Conservation (phyloP, 306 rosid genomes). For the apple (Malus domestica) region DNA sequence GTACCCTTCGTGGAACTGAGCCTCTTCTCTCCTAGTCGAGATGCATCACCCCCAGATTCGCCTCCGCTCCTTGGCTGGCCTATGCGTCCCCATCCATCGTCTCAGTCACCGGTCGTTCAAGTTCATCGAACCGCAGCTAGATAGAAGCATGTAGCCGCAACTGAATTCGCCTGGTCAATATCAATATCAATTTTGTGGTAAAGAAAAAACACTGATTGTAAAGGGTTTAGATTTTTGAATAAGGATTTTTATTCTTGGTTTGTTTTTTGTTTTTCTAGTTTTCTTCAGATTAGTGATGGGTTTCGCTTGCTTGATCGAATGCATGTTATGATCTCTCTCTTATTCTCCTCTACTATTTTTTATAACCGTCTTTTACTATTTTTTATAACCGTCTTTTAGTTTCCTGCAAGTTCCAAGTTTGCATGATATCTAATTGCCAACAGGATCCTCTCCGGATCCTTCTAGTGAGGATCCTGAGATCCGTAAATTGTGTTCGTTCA, state of each 20-base stretch:
- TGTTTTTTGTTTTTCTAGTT: conserved; percentile 50
- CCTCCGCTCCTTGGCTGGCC: conserved; percentile 92
- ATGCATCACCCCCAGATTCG: conserved; percentile 64
- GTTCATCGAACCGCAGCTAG: conserved; percentile 27
- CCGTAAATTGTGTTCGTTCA: too few species aligned
- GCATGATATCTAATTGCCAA: neutral
- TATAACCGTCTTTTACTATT: neutral
- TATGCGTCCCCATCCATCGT: conserved; percentile 41
- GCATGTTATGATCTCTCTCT: neutral
- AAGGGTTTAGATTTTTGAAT: conserved; percentile 65
- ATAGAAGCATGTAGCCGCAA: conserved; percentile 26
- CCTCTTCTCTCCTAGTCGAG: conserved; percentile 79
- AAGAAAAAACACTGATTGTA: conserved; percentile 72
- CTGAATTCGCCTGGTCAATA: conserved; percentile 30
- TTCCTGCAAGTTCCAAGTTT: neutral
- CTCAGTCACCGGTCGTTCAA: conserved; percentile 11
- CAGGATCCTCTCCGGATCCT: too few species aligned
- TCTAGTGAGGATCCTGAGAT: too few species aligned
- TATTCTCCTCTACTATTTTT: neutral
- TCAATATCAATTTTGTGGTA: conserved; percentile 75
- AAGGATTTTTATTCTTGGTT: conserved; percentile 47
- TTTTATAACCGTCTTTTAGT: neutral
- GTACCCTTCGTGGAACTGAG: conserved; percentile 84
- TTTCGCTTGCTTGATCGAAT: conserved; percentile 34
- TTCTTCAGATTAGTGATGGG: conserved; percentile 49